Evolutionary conservation across 78 protist species (phyloP), one percentile per base, ranked within the genome.

Genomic region (Dictyostelium brefeldianum): DNA sequence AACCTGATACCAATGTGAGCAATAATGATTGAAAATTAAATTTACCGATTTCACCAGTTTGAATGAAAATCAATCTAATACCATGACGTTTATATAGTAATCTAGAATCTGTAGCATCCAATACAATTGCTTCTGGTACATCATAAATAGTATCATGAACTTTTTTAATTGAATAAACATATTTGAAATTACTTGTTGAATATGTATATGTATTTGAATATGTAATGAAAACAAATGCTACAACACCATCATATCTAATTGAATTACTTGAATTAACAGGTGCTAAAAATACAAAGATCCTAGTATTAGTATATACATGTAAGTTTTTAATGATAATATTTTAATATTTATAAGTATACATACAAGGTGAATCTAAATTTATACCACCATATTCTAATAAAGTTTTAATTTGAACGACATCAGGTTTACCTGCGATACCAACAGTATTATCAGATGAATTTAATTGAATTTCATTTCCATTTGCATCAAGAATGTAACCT

Each of bases 31-130:
- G 94, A 53, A 89, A 89, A 57, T 89, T 71, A n/a, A 89, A 89
- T 73, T 43, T 31, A 36, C 94, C 94, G 12, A 89, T 27, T 29
- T 50, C 14, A 50, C 95, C 95, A 56, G 91, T 83, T 78, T 92
- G 95, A n/a, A 92, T 59, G 50, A 92, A 81, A n/a, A 81, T 29
- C 6, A 92, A 36, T 64, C 69, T 75, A 27, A 92, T 29, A 17
- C 91, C 95, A 47, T 82, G 95, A 41, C 95, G 64, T n/a, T 92
- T 47, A 25, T 71, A 89, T 14, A 57, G 31, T 20, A 27, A 65
- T 43, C 94, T 48, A 9, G 50, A 8, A 17, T 73, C 41, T 10
- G 54, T 41, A 54, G 18, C 57, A 22, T 51, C 65, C 10, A 53
- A 27, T 20, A 57, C 20, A 10, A 89, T 62, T 80, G 83, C 75